Conservation (phyloP, 1,284 basidiomycete genomes). For the Phellinidium pouzarii region DNA sequence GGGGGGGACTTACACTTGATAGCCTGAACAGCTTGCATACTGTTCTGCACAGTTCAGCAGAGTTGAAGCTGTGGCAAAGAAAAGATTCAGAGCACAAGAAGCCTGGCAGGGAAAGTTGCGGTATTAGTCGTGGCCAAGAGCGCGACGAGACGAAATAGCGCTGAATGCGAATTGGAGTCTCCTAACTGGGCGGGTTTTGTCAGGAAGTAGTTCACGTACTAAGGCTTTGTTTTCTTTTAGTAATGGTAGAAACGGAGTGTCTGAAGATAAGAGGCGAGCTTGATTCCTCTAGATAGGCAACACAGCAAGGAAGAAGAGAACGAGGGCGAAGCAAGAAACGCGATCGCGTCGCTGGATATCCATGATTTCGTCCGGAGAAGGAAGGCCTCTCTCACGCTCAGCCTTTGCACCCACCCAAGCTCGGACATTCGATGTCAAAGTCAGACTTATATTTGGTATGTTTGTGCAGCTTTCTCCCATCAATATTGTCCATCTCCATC, state of each 20-base stretch:
- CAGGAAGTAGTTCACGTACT: neutral
- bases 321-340: constrained; percentile 1
- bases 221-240: neutral
- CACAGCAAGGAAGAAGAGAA: constrained; percentile 6
- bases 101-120: too few relatives aligned
- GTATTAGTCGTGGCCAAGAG: too few relatives aligned
- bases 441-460: too few relatives aligned
- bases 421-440: neutral
- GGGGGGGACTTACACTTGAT: constrained; percentile 50
- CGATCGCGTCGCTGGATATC: constrained; percentile 5
- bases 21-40: constrained; percentile 57
- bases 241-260: neutral
- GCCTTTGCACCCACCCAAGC: neutral
- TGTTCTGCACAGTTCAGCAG: constrained; percentile 7
- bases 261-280: neutral
- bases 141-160: constrained; percentile 7
- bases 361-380: neutral
- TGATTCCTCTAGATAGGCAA: neutral
- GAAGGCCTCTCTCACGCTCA: neutral
- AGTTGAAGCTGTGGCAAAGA: neutral
- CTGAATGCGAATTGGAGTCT: neutral
- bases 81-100: constrained; percentile 6
- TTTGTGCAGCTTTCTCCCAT: too few relatives aligned
- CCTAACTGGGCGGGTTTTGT: neutral
- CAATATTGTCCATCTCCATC: too few relatives aligned